Conservation (phyloP, 805 yeast genomes). For the Zygosaccharomyces kombuchaensis region DNA sequence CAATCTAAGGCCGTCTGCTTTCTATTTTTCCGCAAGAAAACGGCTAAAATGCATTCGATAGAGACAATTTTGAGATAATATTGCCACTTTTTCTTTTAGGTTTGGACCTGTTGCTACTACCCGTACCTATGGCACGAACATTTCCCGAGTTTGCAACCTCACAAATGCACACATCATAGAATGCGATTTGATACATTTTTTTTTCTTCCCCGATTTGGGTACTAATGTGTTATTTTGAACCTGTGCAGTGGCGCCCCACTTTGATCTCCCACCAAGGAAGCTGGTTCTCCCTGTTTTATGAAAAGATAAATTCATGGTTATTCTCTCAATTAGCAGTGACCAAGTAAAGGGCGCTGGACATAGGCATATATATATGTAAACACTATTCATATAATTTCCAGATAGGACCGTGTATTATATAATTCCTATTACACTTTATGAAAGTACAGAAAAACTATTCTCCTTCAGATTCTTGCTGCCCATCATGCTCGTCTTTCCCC, state of each 20-base stretch:
- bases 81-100: not conserved
- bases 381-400: constrained; percentile 8
- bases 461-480: constrained; percentile 10
- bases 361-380: constrained; percentile 9
- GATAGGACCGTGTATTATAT: constrained; percentile 6
- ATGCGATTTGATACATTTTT: not conserved
- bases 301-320: not conserved
- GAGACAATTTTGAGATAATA: not conserved
- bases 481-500: constrained; percentile 8
- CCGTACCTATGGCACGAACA: not conserved
- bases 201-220: not conserved
- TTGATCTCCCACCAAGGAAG: constrained; percentile 15
- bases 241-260: not conserved
- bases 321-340: not conserved
- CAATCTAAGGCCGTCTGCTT: constrained; percentile 21
- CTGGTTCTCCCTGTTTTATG: constrained; percentile 22
- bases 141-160: not conserved
- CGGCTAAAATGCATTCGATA: not conserved
- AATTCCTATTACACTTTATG: not conserved
- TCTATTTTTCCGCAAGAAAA: not conserved
- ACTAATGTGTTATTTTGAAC: not conserved
- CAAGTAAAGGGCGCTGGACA: not conserved
- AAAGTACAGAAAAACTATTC: not conserved
- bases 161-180: not conserved
- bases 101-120: not conserved